phyloP scores from a whole-genome alignment of 768 basidiomycete genomes.

The Mycena chlorophos region DNA sequence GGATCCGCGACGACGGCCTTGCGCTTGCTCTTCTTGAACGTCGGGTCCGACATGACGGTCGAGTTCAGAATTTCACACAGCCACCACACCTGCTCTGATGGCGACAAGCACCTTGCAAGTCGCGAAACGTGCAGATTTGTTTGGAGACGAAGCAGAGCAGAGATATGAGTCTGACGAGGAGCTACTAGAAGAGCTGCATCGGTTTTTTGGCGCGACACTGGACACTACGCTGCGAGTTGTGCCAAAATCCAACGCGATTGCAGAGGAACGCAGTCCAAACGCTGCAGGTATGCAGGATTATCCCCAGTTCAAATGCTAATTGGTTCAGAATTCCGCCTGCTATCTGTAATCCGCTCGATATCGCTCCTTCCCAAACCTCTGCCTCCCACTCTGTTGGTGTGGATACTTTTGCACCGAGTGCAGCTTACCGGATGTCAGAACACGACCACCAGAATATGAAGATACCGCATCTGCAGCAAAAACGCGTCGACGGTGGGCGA shows the following conservation, averaged over 20 bases:
- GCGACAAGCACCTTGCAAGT: background rate
- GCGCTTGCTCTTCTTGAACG: conserved; percentile 27
- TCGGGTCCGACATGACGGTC: conserved; percentile 23
- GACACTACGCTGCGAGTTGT: background rate
- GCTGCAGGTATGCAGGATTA: background rate
- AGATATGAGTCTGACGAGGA: background rate
- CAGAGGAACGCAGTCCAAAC: too few relatives aligned
- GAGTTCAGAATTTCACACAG: conserved; percentile 1
- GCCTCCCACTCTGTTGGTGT: conserved; percentile 39
- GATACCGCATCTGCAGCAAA: conserved; percentile 46
- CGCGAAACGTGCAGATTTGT: background rate
- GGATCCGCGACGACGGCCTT: conserved; percentile 22
- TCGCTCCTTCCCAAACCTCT: conserved; percentile 32
- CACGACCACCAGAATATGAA: conserved; percentile 50
- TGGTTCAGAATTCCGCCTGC: background rate
- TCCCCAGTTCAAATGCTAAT: background rate
- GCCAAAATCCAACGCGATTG: too few relatives aligned
- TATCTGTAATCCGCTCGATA: conserved; percentile 23
- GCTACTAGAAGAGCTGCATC: background rate
- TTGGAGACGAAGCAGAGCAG: background rate
- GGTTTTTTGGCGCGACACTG: background rate
- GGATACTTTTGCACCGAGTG: background rate
- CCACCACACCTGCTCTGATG: background rate
- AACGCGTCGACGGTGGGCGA: conserved; percentile 40
- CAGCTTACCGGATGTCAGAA: conserved; percentile 30